Evolutionary conservation across 371 early-diverging fungal species (phyloP).

Genomic region (Blastocladiella emersonii): DNA sequence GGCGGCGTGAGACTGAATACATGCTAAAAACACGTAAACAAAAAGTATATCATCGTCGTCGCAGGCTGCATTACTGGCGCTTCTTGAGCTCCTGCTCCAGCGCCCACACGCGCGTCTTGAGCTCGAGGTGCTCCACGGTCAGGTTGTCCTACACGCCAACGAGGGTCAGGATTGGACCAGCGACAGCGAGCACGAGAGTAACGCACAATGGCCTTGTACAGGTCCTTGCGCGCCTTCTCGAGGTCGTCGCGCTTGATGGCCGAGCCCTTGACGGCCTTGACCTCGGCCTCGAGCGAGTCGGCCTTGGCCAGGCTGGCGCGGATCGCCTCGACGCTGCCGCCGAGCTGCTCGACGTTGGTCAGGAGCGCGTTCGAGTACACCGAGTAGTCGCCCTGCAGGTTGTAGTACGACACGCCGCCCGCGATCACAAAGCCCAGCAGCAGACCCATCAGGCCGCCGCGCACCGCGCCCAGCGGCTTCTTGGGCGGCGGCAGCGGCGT

Average conservation of each 20-base stretch:
- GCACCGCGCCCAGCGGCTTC: constrained; percentile 3
- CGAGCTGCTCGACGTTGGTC: constrained; percentile 56
- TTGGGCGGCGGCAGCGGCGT: background rate
- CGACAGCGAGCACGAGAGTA: background rate
- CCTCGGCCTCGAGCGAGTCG: constrained; percentile 49
- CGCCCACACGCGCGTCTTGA: constrained; percentile 62
- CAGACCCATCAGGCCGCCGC: constrained; percentile 49
- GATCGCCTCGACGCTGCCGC: constrained; percentile 39
- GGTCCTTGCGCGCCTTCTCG: constrained; percentile 40
- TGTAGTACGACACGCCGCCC: constrained; percentile 61
- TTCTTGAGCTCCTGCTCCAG: constrained; percentile 35
- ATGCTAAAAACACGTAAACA: too few relatives aligned
- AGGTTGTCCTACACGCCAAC: constrained; percentile 33
- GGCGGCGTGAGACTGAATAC: too few relatives aligned
- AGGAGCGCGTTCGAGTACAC: constrained; percentile 50
- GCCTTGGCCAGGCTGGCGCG: constrained; percentile 25
- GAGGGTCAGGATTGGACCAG: background rate
- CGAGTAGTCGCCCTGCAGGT: constrained; percentile 66
- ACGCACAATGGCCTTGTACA: constrained; percentile 27
- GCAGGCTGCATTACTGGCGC: too few relatives aligned
- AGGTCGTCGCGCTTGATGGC: constrained; percentile 53
- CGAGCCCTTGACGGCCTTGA: constrained; percentile 37
- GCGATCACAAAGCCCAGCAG: constrained; percentile 59
- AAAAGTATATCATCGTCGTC: too few relatives aligned
- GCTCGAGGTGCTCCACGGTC: constrained; percentile 55